Conservation (phyloP, 208 protist species). For the Acanthamoeba rhysodes region DNA sequence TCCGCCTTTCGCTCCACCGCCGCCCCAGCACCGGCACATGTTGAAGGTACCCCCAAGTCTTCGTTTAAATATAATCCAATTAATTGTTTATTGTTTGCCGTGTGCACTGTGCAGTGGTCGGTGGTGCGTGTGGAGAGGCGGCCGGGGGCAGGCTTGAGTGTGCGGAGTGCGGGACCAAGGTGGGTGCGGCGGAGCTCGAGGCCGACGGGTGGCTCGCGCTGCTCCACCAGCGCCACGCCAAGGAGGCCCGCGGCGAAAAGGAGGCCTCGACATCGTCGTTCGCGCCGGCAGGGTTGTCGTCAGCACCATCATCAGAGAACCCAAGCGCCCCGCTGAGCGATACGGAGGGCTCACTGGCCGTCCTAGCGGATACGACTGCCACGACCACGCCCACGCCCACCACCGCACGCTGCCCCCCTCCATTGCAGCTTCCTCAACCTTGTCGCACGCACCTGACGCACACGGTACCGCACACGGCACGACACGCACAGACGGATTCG, state of each 20-base stretch:
- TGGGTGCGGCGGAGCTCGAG: neutral
- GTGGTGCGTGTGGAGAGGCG: no score
- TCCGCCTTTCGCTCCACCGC: neutral
- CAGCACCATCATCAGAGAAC: neutral
- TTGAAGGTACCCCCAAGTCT: no score
- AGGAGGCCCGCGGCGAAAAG: conserved; percentile 28
- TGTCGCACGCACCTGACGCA: neutral
- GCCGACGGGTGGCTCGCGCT: neutral
- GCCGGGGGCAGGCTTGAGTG: neutral
- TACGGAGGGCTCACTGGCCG: neutral
- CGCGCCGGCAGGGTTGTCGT: neutral
- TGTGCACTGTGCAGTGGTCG: neutral
- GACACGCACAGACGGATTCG: neutral
- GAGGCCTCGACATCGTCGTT: neutral
- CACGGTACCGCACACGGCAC: neutral
- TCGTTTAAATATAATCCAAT: no score
- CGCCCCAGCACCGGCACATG: no score
- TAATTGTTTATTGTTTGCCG: neutral
- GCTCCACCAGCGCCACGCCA: neutral
- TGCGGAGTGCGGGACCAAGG: conserved; percentile 3
- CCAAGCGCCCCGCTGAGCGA: neutral
- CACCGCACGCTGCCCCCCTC: no score
- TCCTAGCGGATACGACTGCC: neutral
- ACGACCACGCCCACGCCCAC: neutral
- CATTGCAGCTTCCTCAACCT: neutral